phyloP scores from a whole-genome alignment of 768 basidiomycete genomes.

The Gyrodon lividus region DNA sequence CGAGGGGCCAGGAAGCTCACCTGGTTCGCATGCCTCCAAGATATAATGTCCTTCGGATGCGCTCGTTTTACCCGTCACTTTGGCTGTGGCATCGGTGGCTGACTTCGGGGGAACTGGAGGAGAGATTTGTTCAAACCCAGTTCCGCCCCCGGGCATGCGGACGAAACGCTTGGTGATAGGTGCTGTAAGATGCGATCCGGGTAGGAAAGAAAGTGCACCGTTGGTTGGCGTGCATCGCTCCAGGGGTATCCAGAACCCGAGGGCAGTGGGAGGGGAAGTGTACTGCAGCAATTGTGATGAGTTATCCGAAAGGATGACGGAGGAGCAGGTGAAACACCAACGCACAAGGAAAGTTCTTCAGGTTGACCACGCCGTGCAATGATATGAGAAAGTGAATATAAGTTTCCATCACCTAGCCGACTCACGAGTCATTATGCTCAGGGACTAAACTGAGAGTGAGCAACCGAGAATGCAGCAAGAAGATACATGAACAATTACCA shows the following conservation, averaged over 20 bases:
- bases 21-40: constrained; percentile 71
- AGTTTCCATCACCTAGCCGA: constrained; percentile 9
- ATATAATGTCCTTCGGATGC: constrained; percentile 50
- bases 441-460: constrained; percentile 51
- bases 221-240: constrained; percentile 83
- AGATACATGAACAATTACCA: constrained; percentile 47
- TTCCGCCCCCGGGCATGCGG: constrained; percentile 71
- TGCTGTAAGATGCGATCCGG: constrained; percentile 80
- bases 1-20: constrained; percentile 34
- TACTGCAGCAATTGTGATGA: constrained; percentile 55
- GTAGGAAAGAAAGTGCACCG: constrained; percentile 85
- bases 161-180: constrained; percentile 85
- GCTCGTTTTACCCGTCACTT: background rate
- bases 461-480: background rate
- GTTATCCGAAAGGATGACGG: background rate
- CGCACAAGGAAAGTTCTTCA: constrained; percentile 72
- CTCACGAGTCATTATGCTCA: constrained; percentile 92
- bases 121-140: constrained; percentile 73
- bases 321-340: background rate
- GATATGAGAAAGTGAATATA: background rate
- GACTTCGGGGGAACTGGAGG: constrained; percentile 23
- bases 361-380: background rate
- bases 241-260: constrained; percentile 96
- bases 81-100: constrained; percentile 1
- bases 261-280: constrained; percentile 85